Evolutionary conservation across 371 early-diverging fungal genomes (phyloP), one percentile per base, ranked within the genome.

Genomic region (Lichtheimia ramosa): DNA sequence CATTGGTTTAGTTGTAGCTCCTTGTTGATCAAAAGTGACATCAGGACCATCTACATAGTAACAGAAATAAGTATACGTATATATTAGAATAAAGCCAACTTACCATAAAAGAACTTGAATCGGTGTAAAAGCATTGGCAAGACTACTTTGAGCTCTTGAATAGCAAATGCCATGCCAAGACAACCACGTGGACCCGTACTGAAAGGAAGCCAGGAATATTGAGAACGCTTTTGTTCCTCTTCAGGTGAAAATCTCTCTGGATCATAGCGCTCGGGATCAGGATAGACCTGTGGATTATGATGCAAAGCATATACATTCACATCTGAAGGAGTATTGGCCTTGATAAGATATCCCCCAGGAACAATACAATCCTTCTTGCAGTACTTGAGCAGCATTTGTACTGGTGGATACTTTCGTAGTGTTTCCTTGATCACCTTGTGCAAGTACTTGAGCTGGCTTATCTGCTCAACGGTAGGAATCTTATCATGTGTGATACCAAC

Each of bases 61-160:
- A 51, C 39, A n/a, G 24, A 27, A 3, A 42, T 43, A 16, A 25
- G 25, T 14, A 28, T 34, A 10, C 10, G n/a, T 14, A 15, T 2
- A 25, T 15, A 46, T 20, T 34, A 49, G 18, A 20, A 24, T 54
- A 24, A 21, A 5, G 8, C 3, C 15, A 34, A 40, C 54, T 61
- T 62, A 65, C 65, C 71, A 57, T 75, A 70, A 20, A n/a, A 21
- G 56, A 81, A 81, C 14, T 75, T 66, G 54, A 70, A 81, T 4
- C 68, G 65, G 49, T 75, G 64, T 24, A 81, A 60, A 28, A 71
- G 40, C 81, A 77, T 81, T 8, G 80, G 75, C 46, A 83, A 54
- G 3, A 82, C 84, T 3, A 80, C 76, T 51, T 83, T 85, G 18
- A 79, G 80, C 68, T 85, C 85, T 71, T 82, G 81, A 3, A 85